These are phyloP conservation scores for Leptographium radiaticola DNA, from an alignment of 2,329 filamentous ascomycete species.

Conservation along the genomic window DNA sequence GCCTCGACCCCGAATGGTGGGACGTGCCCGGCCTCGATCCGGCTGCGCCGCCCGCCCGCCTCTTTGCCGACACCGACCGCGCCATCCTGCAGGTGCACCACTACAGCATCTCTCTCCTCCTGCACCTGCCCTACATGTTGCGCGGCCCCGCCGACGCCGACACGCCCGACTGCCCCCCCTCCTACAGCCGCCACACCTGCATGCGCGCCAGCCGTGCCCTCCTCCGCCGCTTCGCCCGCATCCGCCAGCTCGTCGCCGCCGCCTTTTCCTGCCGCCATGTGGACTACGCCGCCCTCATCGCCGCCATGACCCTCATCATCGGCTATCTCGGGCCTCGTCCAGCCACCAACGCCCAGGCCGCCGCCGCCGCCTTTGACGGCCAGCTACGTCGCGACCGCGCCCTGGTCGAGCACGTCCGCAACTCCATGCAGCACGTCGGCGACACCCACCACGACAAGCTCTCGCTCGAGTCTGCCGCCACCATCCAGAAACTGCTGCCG, in stretches of 20 bases:
- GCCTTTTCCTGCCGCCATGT: constrained; percentile 31
- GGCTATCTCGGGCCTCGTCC: constrained; percentile 29
- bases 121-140: constrained; percentile 44
- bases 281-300: constrained; percentile 39
- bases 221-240: constrained; percentile 33
- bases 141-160: constrained; percentile 3
- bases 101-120: constrained; percentile 34
- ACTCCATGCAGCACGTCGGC: constrained; percentile 26
- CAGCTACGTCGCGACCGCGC: constrained; percentile 22
- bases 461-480: constrained; percentile 27
- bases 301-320: constrained; percentile 35
- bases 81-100: constrained; percentile 37
- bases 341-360: neutral
- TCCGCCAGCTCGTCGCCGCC: constrained; percentile 25
- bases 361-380: constrained; percentile 4
- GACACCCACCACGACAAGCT: constrained; percentile 26
- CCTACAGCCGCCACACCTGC: constrained; percentile 33
- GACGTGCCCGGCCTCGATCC: constrained; percentile 19
- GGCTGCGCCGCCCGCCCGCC: constrained; percentile 9
- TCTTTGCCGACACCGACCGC: constrained; percentile 19
- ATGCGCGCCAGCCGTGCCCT: constrained; percentile 37
- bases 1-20: constrained; percentile 37
- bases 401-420: constrained; percentile 22
- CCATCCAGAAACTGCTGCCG: constrained; percentile 29
- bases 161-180: neutral